Base-by-base conservation (phyloP, 257 asterid species). In the Echites panduratus region DNA sequence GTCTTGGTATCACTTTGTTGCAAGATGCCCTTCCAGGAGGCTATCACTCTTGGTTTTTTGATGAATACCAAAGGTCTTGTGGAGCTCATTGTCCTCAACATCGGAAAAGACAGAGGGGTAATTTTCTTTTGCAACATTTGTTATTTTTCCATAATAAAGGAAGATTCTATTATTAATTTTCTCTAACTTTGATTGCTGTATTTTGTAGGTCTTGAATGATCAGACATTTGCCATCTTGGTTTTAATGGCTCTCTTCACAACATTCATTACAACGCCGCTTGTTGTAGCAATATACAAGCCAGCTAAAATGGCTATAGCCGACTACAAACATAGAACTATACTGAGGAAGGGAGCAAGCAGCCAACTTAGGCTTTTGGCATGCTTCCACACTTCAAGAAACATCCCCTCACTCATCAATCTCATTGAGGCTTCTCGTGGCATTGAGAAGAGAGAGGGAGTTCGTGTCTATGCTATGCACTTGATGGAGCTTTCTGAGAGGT, bases 391-490 rank as follows among this genome's bases (percentile, higher is more conserved):
- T 65, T 45, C 80, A 56, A 77, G 75, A 74, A 82, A 68, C 63
- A 73, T 82, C 17, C 86, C 86, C 6, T 63, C 86, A 0, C 56
- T 82, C 45, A 82, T 86, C 50, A 84, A 84, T 64, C 90, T 86
- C 81, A 82, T 86, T 76, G 90, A 86, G 75, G 84, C 83, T 53
- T 80, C 90, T 7, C 85, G 90, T 0, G 90, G 90, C 5, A 81
- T 76, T 0, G 84, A 54, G 43, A 84, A 80, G 16, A 61, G 69
- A 41, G 83, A 63, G 22, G 83, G 86, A 1, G 85, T 86, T 19
- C 85, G 78, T 11, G 90, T 86, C 59, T 86, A 86, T 3, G 89
- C 87, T 4, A 84, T 84, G 89, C 91, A 86, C 70, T 80, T 84
- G 22, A 82, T 82, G 89, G 91, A 83, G 58, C 80, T 80, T 50